phyloP scores from a whole-genome alignment of 306 rosid genomes.

The Chamaecrista fasciculata region DNA sequence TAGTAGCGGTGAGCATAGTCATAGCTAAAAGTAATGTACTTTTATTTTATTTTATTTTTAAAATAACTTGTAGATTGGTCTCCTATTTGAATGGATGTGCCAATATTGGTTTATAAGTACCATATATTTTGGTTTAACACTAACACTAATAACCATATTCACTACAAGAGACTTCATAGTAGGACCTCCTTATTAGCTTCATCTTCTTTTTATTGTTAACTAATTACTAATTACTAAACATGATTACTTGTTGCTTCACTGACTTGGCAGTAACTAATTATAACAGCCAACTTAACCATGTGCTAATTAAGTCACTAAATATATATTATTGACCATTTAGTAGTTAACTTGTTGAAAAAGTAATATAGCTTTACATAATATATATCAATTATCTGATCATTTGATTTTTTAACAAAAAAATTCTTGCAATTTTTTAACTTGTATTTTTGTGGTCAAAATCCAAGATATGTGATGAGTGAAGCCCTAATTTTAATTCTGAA shows the following conservation, averaged over 20 bases:
- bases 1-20: constrained; percentile 12
- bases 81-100: constrained; percentile 24
- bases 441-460: too few species aligned
- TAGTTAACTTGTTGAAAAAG: too few species aligned
- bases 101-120: constrained; percentile 46
- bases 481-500: too few species aligned
- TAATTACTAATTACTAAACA: constrained; percentile 22
- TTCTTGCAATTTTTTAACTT: too few species aligned
- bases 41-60: not conserved
- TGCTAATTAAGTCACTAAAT: not conserved
- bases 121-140: constrained; percentile 21
- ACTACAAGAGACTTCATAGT: too few species aligned
- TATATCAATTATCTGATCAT: too few species aligned
- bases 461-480: too few species aligned
- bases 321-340: too few species aligned
- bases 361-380: too few species aligned
- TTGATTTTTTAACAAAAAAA: too few species aligned
- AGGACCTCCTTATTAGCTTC: constrained; percentile 39
- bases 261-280: constrained; percentile 19
- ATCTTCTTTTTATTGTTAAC: too few species aligned
- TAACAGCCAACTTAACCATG: not conserved
- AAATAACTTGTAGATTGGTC: constrained; percentile 43
- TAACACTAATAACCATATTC: too few species aligned
- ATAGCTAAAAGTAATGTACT: constrained; percentile 42
- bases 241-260: constrained; percentile 18